Evolutionary conservation across 108 stramenopile genomes (phyloP).

Genomic region (Skeletonema menzelii): DNA sequence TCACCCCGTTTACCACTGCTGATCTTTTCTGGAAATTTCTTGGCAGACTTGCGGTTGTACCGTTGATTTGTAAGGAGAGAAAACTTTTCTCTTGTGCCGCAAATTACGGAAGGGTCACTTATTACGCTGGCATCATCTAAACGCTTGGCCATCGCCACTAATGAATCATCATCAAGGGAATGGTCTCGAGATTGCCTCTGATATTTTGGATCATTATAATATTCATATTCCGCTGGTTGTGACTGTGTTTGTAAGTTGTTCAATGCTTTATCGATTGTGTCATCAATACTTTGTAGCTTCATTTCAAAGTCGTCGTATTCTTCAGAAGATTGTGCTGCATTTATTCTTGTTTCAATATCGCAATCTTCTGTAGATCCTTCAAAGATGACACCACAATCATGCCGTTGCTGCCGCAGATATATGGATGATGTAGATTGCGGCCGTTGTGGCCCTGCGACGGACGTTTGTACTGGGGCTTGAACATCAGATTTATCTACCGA

Average conservation of each 20-base stretch:
- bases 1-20: background rate
- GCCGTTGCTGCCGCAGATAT: background rate
- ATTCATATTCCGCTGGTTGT: background rate
- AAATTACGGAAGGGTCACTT: constrained; percentile 2
- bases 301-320: background rate
- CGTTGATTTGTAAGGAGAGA: constrained; percentile 8
- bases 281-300: background rate
- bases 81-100: constrained; percentile 3
- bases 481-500: background rate
- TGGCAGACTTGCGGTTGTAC: constrained; percentile 3
- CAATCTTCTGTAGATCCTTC: background rate
- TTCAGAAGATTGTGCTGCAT: background rate
- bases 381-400: background rate
- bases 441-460: background rate
- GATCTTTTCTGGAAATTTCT: background rate
- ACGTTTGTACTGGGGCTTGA: background rate
- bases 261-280: background rate
- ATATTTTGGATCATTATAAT: constrained; percentile 3
- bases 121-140: constrained; percentile 35
- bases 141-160: constrained; percentile 40
- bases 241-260: background rate
- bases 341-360: background rate
- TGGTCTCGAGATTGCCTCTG: background rate
- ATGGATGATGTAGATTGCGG: background rate
- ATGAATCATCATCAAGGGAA: constrained; percentile 17